Evolutionary conservation across 306 rosid species (phyloP).

Genomic region (Astragalus membranaceus): DNA sequence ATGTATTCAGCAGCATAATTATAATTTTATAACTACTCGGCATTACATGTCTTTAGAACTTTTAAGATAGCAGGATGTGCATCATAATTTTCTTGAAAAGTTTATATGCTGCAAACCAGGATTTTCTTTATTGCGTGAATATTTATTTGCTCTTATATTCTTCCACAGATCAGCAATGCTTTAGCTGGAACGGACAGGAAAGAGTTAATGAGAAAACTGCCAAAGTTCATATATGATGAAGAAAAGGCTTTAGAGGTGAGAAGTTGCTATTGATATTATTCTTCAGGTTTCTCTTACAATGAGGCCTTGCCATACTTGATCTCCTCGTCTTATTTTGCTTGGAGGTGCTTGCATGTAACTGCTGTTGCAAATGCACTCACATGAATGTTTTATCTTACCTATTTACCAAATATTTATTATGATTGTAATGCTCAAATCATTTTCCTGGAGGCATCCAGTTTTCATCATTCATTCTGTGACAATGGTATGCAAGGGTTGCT

Average conservation of each 20-base stretch:
- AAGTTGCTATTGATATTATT: slow-evolving; percentile 18
- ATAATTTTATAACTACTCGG: neutral
- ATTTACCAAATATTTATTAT: neutral
- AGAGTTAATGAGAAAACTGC: slow-evolving; percentile 91
- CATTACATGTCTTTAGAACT: neutral
- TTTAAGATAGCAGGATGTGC: neutral
- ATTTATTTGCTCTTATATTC: slow-evolving; percentile 1
- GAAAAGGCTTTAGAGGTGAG: slow-evolving; percentile 94
- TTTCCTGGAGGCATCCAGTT: neutral
- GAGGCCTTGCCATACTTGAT: neutral
- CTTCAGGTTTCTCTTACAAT: slow-evolving; percentile 8
- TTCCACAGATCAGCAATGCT: slow-evolving; percentile 79
- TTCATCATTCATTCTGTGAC: neutral
- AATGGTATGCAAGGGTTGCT: slow-evolving; percentile 11
- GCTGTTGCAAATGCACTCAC: neutral
- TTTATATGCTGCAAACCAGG: neutral
- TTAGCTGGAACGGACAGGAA: slow-evolving; percentile 78
- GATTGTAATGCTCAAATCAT: slow-evolving; percentile 6
- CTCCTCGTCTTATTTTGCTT: slow-evolving; percentile 2
- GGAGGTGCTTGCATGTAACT: neutral
- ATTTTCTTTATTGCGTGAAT: slow-evolving; percentile 11
- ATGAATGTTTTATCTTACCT: neutral
- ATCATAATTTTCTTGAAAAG: neutral
- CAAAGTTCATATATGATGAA: slow-evolving; percentile 92
- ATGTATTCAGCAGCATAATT: neutral